A percentile compares a stretch with the other conserved stretches of the same genome.
phyloP scores from a whole-genome alignment of 1,139 yeast species.

The Arxiozyma slooffiae region DNA sequence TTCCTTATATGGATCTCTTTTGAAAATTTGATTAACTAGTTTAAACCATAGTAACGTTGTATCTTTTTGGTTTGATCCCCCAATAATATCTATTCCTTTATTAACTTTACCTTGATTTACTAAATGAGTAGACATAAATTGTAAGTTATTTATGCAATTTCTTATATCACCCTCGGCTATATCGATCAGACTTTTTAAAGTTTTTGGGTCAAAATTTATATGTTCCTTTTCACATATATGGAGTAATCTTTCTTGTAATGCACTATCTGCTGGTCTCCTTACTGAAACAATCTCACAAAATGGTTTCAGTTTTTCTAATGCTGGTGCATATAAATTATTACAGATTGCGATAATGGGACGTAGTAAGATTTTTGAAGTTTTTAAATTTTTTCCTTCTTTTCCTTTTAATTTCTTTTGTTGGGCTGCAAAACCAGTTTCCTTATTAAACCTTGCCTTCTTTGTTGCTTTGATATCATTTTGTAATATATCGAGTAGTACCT shows the following conservation, averaged over 20 bases:
- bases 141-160: constrained; percentile 75
- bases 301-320: constrained; percentile 65
- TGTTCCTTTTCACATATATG: constrained; percentile 44
- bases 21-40: constrained; percentile 46
- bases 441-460: constrained; percentile 13
- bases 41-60: constrained; percentile 49
- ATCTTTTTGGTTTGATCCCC: constrained; percentile 38
- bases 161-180: constrained; percentile 77
- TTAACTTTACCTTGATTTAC: constrained; percentile 16
- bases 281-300: constrained; percentile 63
- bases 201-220: constrained; percentile 31
- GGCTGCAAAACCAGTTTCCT: constrained; percentile 3
- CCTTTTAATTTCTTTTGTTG: constrained; percentile 21
- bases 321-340: constrained; percentile 68
- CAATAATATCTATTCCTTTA: constrained; percentile 14
- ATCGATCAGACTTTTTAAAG: constrained; percentile 51
- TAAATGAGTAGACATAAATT: constrained; percentile 37
- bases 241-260: constrained; percentile 40
- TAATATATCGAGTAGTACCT: constrained; percentile 52
- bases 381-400: constrained; percentile 16
- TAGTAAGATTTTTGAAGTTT: constrained; percentile 37
- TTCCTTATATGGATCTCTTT: constrained; percentile 37
- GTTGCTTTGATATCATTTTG: constrained; percentile 47
- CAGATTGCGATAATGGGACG: constrained; percentile 91
- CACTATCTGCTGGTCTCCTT: constrained; percentile 46